These are phyloP conservation scores for Tricholoma furcatifolium DNA, from an alignment of 768 basidiomycete genomes.

Conservation along the genomic window DNA sequence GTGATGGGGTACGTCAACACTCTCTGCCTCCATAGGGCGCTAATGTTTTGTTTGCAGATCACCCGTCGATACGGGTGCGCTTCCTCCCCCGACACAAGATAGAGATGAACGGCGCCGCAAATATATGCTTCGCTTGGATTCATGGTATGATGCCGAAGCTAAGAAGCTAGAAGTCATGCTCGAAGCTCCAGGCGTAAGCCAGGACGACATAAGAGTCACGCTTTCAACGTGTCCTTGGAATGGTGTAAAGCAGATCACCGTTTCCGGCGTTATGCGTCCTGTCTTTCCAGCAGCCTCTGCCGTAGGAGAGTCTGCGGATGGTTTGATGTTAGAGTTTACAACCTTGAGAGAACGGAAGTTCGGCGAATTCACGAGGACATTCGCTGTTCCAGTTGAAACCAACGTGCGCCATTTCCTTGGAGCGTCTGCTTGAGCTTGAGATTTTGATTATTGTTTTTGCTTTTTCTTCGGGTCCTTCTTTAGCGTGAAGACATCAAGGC, in stretches of 20 bases:
- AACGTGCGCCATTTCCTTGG: constrained; percentile 43
- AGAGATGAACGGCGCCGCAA: constrained; percentile 19
- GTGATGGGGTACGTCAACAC: constrained; percentile 19
- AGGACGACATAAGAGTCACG: constrained; percentile 53
- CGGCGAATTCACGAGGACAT: constrained; percentile 46
- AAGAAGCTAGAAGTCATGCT: constrained; percentile 56
- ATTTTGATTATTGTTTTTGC: constrained; percentile 17
- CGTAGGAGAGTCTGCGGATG: constrained; percentile 19
- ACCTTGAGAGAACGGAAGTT: constrained; percentile 51
- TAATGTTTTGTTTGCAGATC: constrained; percentile 16
- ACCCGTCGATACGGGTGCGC: constrained; percentile 14
- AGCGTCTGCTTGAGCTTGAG: constrained; percentile 15
- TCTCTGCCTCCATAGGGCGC: constrained; percentile 1
- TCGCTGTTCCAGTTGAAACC: constrained; percentile 55
- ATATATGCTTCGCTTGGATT: constrained; percentile 58
- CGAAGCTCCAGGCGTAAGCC: constrained; percentile 69
- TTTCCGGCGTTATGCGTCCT: constrained; percentile 46
- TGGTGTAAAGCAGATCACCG: constrained; percentile 58
- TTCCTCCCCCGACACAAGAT: constrained; percentile 14
- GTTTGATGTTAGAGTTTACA: constrained; percentile 15
- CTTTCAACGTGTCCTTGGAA: constrained; percentile 63
- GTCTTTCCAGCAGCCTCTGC: constrained; percentile 30
- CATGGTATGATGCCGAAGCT: constrained; percentile 52
- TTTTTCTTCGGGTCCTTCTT: constrained; percentile 13
- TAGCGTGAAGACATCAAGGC: constrained; percentile 53